Evolutionary conservation across 352 stramenopile genomes (phyloP).

Genomic region (Phytopythium vexans): DNA sequence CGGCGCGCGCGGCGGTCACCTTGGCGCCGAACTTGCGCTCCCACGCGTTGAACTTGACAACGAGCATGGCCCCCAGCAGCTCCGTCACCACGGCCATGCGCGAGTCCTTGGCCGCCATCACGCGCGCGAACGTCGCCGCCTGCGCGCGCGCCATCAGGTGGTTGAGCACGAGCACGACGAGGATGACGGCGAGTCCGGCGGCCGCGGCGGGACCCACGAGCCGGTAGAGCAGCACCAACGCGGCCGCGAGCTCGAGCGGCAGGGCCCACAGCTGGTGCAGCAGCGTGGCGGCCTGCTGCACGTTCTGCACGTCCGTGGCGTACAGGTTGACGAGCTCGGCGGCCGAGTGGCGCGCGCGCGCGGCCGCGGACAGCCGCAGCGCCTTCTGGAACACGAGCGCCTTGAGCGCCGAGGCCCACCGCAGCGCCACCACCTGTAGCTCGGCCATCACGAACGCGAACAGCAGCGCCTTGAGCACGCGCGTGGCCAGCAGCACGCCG

Average conservation of each 20-base stretch:
- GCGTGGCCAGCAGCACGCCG: conserved; percentile 47
- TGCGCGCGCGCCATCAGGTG: conserved; percentile 30
- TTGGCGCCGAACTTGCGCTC: conserved; percentile 88
- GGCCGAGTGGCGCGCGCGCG: conserved; percentile 22
- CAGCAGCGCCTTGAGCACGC: conserved; percentile 60
- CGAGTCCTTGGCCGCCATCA: conserved; percentile 43
- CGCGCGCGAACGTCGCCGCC: conserved; percentile 15
- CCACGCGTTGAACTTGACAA: conserved; percentile 96
- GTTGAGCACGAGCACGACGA: conserved; percentile 41
- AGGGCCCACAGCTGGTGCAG: conserved; percentile 75
- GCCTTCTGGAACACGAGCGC: conserved; percentile 76
- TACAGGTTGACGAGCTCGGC: conserved; percentile 57
- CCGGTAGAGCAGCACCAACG: conserved; percentile 45
- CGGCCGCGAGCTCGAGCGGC: conserved; percentile 45
- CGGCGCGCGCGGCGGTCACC: conserved; percentile 25
- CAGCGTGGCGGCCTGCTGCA: conserved; percentile 57
- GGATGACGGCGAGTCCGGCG: conserved; percentile 30
- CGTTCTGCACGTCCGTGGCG: conserved; percentile 51
- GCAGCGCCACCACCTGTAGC: conserved; percentile 58
- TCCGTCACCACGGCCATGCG: conserved; percentile 58
- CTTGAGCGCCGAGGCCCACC: conserved; percentile 63
- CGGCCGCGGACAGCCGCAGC: conserved; percentile 35
- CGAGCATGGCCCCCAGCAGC: conserved; percentile 82
- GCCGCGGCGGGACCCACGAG: conserved; percentile 50
- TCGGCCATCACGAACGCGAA: conserved; percentile 60